These are phyloP conservation scores for Daldinia concentrica DNA, from an alignment of 495 filamentous ascomycete genomes.

Conservation along the genomic window DNA sequence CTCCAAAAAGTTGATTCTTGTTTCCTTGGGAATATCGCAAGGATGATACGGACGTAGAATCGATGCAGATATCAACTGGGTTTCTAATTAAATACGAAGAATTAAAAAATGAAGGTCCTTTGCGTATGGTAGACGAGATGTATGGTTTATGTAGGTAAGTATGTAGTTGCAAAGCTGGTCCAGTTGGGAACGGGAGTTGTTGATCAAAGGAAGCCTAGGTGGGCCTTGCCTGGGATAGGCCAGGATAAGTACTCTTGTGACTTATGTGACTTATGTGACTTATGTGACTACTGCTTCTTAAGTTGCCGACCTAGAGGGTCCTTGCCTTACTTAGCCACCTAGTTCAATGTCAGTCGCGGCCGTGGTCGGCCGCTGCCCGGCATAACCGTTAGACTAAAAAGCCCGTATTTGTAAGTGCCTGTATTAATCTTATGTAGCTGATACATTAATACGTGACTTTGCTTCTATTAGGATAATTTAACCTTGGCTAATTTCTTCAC, in stretches of 20 bases:
- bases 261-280: conserved; percentile 6
- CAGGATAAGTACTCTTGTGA: conserved; percentile 1
- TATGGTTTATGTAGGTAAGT: background rate
- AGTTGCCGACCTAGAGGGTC: conserved; percentile 18
- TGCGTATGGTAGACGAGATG: background rate
- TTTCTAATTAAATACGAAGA: background rate
- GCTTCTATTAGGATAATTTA: background rate
- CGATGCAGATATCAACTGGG: background rate
- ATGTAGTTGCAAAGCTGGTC: conserved; percentile 2
- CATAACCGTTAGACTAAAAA: conserved; percentile 17
- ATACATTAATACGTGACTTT: background rate
- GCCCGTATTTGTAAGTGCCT: conserved; percentile 9
- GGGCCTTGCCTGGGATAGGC: conserved; percentile 13
- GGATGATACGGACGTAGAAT: background rate
- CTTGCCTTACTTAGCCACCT: background rate
- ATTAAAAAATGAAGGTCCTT: background rate
- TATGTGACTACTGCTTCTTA: background rate
- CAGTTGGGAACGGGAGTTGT: conserved; percentile 10
- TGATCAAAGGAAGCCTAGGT: conserved; percentile 17
- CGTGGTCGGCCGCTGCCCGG: conserved; percentile 33
- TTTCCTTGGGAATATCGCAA: background rate
- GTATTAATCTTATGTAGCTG: background rate
- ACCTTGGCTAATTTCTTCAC: background rate
- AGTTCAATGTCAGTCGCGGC: conserved; percentile 20
- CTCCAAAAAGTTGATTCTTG: background rate